These are phyloP conservation scores for Camelina neglecta DNA, from an alignment of 345 rosid genomes.

Conservation along the genomic window DNA sequence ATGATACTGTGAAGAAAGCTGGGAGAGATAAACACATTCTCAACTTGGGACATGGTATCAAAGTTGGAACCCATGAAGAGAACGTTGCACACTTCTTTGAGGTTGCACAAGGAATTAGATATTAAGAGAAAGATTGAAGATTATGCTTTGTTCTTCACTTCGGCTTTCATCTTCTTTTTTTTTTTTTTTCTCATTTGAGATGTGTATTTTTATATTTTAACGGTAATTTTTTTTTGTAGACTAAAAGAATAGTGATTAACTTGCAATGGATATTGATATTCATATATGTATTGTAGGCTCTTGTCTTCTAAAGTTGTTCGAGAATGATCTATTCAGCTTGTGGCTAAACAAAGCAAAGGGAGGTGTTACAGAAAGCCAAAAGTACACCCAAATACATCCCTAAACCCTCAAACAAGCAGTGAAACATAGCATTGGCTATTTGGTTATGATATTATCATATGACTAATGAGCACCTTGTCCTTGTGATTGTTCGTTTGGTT, in stretches of 20 bases:
- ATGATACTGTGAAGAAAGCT: slow-evolving; percentile 88
- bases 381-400: too few relatives aligned
- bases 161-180: slow-evolving; percentile 14
- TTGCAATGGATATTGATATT: neutral
- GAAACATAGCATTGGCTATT: too few relatives aligned
- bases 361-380: too few relatives aligned
- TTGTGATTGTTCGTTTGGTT: too few relatives aligned
- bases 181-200: slow-evolving; percentile 1
- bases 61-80: slow-evolving; percentile 94
- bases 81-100: slow-evolving; percentile 95
- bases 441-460: too few relatives aligned
- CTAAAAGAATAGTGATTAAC: slow-evolving; percentile 12
- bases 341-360: too few relatives aligned
- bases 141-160: slow-evolving; percentile 30
- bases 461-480: too few relatives aligned
- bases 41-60: slow-evolving; percentile 95
- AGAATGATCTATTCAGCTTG: too few relatives aligned
- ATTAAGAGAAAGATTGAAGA: slow-evolving; percentile 41
- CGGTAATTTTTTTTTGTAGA: slow-evolving; percentile 2
- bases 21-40: slow-evolving; percentile 85
- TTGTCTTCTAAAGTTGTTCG: neutral
- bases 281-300: neutral
- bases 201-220: slow-evolving; percentile 27
- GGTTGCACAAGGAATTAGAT: slow-evolving; percentile 80
- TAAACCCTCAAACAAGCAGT: too few relatives aligned